These are phyloP conservation scores for Phialocephala subalpina DNA, from an alignment of 2,329 filamentous ascomycete species.

Conservation along the genomic window DNA sequence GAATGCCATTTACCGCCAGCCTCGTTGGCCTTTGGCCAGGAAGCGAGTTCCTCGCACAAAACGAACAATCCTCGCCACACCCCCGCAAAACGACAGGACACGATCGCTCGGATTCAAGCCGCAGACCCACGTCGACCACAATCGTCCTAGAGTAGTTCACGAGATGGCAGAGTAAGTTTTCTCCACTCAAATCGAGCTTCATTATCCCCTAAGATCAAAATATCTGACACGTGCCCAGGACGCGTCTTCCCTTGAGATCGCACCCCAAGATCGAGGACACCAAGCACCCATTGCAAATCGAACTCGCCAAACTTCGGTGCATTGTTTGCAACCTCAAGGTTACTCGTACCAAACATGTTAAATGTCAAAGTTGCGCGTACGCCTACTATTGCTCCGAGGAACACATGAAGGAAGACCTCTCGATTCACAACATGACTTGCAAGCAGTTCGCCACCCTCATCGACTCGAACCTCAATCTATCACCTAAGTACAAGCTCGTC, in stretches of 20 bases:
- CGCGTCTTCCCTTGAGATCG: neutral
- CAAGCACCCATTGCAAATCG: no score
- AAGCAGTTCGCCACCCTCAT: neutral
- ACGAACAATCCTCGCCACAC: neutral
- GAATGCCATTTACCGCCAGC: neutral
- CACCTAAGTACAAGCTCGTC: neutral
- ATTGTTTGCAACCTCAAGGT: neutral
- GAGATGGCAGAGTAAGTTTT: neutral
- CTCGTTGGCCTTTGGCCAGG: neutral
- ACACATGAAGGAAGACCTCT: neutral
- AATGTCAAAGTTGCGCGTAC: neutral
- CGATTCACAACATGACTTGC: neutral
- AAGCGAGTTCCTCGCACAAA: neutral
- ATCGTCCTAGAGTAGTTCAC: neutral
- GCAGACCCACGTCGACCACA: neutral
- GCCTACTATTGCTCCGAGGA: neutral
- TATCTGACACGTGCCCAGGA: neutral
- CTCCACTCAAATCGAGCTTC: neutral
- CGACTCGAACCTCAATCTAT: neutral
- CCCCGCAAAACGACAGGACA: neutral
- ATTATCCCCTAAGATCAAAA: neutral
- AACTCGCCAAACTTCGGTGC: no score
- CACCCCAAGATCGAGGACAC: no score
- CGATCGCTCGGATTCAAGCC: neutral
- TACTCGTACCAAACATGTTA: neutral